phyloP scores from a whole-genome alignment of 208 protist species.

The Leishmania tarentolae region DNA sequence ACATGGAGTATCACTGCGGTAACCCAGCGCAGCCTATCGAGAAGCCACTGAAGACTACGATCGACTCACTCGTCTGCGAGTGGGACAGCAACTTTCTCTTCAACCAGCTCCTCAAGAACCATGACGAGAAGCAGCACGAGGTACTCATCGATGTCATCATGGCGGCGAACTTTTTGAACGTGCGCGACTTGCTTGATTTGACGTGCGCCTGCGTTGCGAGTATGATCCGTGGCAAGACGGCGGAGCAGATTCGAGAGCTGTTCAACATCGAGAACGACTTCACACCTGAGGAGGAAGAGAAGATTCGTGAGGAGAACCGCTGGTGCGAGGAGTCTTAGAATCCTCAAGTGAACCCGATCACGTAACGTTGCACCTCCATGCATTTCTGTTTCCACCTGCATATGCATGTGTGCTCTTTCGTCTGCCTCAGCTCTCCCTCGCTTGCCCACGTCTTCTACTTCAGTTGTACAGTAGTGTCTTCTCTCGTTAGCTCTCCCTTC shows the following conservation, averaged over 20 bases:
- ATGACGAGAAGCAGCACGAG: slow-evolving; percentile 85
- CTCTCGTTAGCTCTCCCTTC: background rate
- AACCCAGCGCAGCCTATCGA: slow-evolving; percentile 83
- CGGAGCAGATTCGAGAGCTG: slow-evolving; percentile 92
- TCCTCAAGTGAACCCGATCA: background rate
- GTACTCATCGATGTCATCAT: slow-evolving; percentile 94
- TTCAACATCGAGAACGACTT: slow-evolving; percentile 98
- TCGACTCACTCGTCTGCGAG: slow-evolving; percentile 83
- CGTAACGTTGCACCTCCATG: background rate
- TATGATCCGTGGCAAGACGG: slow-evolving; percentile 94
- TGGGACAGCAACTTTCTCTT: slow-evolving; percentile 91
- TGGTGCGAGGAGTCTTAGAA: slow-evolving; percentile 85
- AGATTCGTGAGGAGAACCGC: slow-evolving; percentile 86
- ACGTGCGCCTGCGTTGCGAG: slow-evolving; percentile 93
- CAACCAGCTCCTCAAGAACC: slow-evolving; percentile 78
- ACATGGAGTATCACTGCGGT: slow-evolving; percentile 93
- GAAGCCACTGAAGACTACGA: slow-evolving; percentile 86
- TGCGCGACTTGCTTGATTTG: slow-evolving; percentile 93
- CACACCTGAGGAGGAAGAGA: slow-evolving; percentile 94
- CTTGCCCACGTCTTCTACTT: background rate
- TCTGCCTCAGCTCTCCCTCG: background rate
- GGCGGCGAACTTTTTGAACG: slow-evolving; percentile 95
- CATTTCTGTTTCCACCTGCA: background rate
- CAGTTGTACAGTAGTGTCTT: background rate
- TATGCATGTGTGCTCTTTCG: background rate